A percentile compares a stretch with the other conserved stretches of the same genome.
phyloP scores from a whole-genome alignment of 2,329 filamentous ascomycete species.

The Escovopsis sp. region DNA sequence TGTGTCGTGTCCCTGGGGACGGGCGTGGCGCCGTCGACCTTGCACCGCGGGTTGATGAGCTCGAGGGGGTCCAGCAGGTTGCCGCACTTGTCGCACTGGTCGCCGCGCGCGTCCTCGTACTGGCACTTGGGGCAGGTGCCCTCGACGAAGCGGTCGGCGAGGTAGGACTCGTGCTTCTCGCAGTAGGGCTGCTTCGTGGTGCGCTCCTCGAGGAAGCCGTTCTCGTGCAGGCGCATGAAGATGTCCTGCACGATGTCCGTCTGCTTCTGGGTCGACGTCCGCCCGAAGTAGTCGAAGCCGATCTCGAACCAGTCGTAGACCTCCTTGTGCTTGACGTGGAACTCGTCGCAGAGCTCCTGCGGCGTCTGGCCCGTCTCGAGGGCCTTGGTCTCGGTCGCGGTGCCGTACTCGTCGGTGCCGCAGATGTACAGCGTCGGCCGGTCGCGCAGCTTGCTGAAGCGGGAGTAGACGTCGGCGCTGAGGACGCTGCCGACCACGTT shows the following conservation, averaged over 20 bases:
- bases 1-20: conserved; percentile 76
- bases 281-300: conserved; percentile 85
- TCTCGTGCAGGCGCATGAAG: conserved; percentile 74
- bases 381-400: conserved; percentile 89
- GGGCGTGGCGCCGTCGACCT: conserved; percentile 73
- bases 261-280: conserved; percentile 78
- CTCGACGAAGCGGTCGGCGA: conserved; percentile 79
- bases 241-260: conserved; percentile 89
- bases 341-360: conserved; percentile 78
- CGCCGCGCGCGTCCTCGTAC: conserved; percentile 56
- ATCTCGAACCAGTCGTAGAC: conserved; percentile 97
- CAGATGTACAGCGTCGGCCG: conserved; percentile 73
- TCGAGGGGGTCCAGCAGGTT: conserved; percentile 57
- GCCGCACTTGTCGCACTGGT: conserved; percentile 65
- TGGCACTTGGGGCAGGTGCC: conserved; percentile 63
- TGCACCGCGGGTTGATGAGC: conserved; percentile 76
- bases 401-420: conserved; percentile 81
- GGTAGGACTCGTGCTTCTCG: conserved; percentile 58
- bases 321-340: conserved; percentile 75
- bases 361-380: conserved; percentile 76
- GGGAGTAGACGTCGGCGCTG: conserved; percentile 73
- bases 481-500: conserved; percentile 82
- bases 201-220: conserved; percentile 76
- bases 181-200: conserved; percentile 86
- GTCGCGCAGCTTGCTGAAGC: conserved; percentile 66